These are phyloP conservation scores for Butyriboletus loyo DNA, from an alignment of 768 basidiomycete species.

Conservation along the genomic window DNA sequence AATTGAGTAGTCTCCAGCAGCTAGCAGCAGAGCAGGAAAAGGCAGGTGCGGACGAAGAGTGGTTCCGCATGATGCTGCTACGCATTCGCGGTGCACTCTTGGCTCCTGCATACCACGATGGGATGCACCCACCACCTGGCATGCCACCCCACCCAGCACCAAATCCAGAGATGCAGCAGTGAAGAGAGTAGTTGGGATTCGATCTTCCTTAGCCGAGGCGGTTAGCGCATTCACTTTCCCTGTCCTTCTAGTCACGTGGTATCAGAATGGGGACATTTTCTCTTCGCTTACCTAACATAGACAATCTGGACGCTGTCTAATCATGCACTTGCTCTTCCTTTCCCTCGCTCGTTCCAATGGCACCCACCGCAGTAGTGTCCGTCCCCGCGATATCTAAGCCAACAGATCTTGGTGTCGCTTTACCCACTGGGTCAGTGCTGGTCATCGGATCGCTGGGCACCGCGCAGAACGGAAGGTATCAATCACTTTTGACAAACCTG, in stretches of 20 bases:
- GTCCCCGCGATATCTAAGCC: constrained; percentile 13
- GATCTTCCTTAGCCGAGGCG: neutral
- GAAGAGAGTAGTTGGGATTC: neutral
- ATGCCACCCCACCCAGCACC: constrained; percentile 37
- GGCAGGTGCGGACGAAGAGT: constrained; percentile 74
- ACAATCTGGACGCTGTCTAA: constrained; percentile 7
- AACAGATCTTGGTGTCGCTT: constrained; percentile 23
- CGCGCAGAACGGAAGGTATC: constrained; percentile 78
- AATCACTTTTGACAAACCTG: constrained; percentile 60
- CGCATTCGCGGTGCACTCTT: constrained; percentile 73
- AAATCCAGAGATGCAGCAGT: constrained; percentile 33
- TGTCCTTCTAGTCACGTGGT: neutral
- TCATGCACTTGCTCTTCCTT: neutral
- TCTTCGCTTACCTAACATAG: constrained; percentile 20
- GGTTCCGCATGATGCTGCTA: constrained; percentile 84
- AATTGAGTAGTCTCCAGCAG: constrained; percentile 70
- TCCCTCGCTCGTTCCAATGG: constrained; percentile 39
- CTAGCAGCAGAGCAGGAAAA: constrained; percentile 83
- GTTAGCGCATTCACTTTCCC: constrained; percentile 1
- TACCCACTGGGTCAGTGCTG: constrained; percentile 49
- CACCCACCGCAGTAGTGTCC: constrained; percentile 52
- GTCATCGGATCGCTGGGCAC: constrained; percentile 77
- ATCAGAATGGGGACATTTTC: neutral
- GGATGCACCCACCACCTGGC: constrained; percentile 36
- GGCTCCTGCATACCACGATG: constrained; percentile 41